Percentiles rank a stretch among this genome's conserved stretches.
Evolutionary conservation across 2,329 filamentous ascomycete genomes (phyloP).

Genomic region (Fusarium sp.): DNA sequence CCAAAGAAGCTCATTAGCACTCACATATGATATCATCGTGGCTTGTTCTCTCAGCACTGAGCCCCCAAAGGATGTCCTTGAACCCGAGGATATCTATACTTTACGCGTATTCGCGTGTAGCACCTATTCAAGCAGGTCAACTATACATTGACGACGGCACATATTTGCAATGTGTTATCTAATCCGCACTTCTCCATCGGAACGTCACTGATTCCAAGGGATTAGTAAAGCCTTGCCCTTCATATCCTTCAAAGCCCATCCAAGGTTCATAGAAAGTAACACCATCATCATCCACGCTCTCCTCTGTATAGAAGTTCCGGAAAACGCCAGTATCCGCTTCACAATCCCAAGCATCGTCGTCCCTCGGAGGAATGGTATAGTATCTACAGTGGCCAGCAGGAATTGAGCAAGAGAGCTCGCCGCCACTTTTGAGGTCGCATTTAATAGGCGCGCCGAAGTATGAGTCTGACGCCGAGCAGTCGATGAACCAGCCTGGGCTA

Average conservation of each 20-base stretch:
- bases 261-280: not conserved
- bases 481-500: not conserved
- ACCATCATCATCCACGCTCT: not conserved
- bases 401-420: not conserved
- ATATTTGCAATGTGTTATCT: not conserved
- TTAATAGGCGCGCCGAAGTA: not conserved
- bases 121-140: too few relatives aligned
- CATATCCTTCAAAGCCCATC: not conserved
- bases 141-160: not conserved
- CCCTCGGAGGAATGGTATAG: not conserved
- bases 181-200: not conserved
- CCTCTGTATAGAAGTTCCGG: not conserved
- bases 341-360: not conserved
- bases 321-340: not conserved
- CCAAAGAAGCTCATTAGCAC: too few relatives aligned
- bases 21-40: not conserved
- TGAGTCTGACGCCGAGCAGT: not conserved
- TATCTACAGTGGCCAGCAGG: not conserved
- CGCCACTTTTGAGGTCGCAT: not conserved
- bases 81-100: not conserved
- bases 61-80: rapidly evolving
- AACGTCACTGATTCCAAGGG: not conserved
- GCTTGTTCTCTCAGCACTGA: too few relatives aligned
- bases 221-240: not conserved
- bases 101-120: not conserved